phyloP scores from a whole-genome alignment of 2,329 filamentous ascomycete species.

The Tolypocladium guangdongense region DNA sequence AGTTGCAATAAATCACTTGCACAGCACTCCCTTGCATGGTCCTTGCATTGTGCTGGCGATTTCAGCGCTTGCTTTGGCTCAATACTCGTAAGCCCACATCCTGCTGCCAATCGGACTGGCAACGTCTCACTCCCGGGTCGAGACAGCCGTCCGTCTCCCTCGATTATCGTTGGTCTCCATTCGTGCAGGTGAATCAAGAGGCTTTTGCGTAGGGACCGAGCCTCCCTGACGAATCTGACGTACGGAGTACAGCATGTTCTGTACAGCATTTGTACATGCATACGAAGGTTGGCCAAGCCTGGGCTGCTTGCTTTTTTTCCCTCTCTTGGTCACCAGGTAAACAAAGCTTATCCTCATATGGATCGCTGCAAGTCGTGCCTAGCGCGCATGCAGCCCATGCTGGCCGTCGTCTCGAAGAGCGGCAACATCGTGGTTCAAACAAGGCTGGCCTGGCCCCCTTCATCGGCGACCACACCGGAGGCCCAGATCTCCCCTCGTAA shows the following conservation, averaged over 20 bases:
- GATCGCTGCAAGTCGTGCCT: not conserved
- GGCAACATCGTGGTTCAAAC: not conserved
- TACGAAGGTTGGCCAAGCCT: not conserved
- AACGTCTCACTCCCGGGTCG: not conserved
- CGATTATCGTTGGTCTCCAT: slow-evolving; percentile 13
- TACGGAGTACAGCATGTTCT: not conserved
- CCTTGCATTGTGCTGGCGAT: not conserved
- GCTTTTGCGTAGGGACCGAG: not conserved
- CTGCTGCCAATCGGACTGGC: not conserved
- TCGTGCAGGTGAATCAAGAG: slow-evolving; percentile 6
- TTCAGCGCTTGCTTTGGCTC: not conserved
- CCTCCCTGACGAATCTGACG: slow-evolving; percentile 1
- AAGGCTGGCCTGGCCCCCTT: not conserved
- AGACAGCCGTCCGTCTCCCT: slow-evolving; percentile 8
- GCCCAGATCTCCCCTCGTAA: not conserved
- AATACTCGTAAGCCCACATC: not conserved
- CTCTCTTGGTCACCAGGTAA: slow-evolving; percentile 1
- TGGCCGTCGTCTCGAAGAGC: not conserved
- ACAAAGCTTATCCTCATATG: slow-evolving; percentile 1
- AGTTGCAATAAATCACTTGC: not conserved
- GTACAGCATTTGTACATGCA: not conserved
- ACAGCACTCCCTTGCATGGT: not conserved
- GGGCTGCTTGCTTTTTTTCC: not conserved
- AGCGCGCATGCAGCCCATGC: not conserved
- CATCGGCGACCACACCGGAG: not conserved